These are phyloP conservation scores for Oemleria cerasiformis DNA, from an alignment of 306 rosid species.

Conservation along the genomic window DNA sequence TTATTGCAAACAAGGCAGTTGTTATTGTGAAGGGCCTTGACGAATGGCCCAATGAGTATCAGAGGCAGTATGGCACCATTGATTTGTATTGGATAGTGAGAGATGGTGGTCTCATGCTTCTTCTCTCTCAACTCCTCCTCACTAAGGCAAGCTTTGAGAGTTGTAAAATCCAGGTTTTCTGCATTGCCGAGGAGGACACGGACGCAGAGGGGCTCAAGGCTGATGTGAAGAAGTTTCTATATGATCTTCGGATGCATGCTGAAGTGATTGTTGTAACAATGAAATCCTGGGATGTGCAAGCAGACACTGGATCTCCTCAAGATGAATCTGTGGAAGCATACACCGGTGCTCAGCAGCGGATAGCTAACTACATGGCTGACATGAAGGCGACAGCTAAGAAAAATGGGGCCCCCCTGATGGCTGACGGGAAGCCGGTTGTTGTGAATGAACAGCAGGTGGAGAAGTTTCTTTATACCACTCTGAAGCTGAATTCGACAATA, in stretches of 20 bases:
- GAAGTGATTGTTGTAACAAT: constrained; percentile 87
- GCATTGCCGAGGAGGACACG: constrained; percentile 93
- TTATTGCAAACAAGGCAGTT: constrained; percentile 97
- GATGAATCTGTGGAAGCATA: constrained; percentile 82
- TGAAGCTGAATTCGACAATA: constrained; percentile 80
- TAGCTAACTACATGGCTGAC: constrained; percentile 51
- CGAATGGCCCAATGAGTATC: constrained; percentile 97
- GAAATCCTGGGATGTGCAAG: constrained; percentile 76
- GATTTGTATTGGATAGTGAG: constrained; percentile 98
- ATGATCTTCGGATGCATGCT: constrained; percentile 98
- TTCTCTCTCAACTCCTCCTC: constrained; percentile 95
- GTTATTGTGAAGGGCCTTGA: constrained; percentile 97
- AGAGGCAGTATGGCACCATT: constrained; percentile 92
- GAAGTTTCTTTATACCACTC: constrained; percentile 85
- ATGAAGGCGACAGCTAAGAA: constrained; percentile 59
- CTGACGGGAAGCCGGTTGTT: constrained; percentile 74
- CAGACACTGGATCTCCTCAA: constrained; percentile 58
- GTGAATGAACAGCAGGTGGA: constrained; percentile 89
- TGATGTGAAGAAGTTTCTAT: constrained; percentile 90
- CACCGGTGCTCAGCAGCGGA: constrained; percentile 62
- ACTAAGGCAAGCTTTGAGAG: constrained; percentile 91
- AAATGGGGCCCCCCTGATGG: constrained; percentile 71
- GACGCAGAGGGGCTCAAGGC: constrained; percentile 94
- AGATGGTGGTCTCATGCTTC: constrained; percentile 98
- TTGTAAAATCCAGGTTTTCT: constrained; percentile 96